Evolutionary conservation across 441 rosid genomes (phyloP).

Genomic region (Pelargonium fulgidum): DNA sequence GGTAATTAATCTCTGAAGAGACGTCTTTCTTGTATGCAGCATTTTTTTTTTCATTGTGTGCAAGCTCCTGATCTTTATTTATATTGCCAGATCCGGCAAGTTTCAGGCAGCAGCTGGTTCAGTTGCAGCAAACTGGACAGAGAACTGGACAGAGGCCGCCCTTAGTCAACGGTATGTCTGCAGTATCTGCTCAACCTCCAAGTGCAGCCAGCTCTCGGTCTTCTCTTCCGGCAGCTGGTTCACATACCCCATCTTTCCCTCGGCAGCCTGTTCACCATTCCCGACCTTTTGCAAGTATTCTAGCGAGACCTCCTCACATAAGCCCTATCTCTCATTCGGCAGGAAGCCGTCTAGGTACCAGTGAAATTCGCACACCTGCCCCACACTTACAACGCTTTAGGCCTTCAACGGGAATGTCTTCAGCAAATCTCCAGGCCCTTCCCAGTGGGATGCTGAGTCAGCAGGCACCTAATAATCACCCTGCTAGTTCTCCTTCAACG

Average conservation of each 20-base stretch:
- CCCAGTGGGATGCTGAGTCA: slow-evolving; percentile 11
- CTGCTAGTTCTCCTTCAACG: slow-evolving; percentile 2
- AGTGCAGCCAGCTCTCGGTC: slow-evolving; percentile 16
- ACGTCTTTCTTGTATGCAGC: neutral
- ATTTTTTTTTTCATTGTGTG: neutral
- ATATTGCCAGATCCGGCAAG: slow-evolving; percentile 37
- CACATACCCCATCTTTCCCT: slow-evolving; percentile 22
- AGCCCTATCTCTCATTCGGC: slow-evolving; percentile 33
- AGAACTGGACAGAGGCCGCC: slow-evolving; percentile 32
- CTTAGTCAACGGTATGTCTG: slow-evolving; percentile 23
- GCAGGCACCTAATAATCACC: slow-evolving; percentile 19
- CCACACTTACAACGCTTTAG: slow-evolving; percentile 59
- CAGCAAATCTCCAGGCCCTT: neutral
- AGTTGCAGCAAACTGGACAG: slow-evolving; percentile 29
- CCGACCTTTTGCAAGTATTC: slow-evolving; percentile 26
- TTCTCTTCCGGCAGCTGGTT: slow-evolving; percentile 17
- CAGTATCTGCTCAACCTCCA: slow-evolving; percentile 10
- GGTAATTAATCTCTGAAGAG: slow-evolving; percentile 36
- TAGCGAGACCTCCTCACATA: slow-evolving; percentile 43
- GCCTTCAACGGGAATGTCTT: slow-evolving; percentile 24
- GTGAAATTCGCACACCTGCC: slow-evolving; percentile 47
- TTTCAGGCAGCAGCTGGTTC: slow-evolving; percentile 41
- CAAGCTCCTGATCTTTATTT: slow-evolving; percentile 14
- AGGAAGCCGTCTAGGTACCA: slow-evolving; percentile 36
- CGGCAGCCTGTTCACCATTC: slow-evolving; percentile 24